Evolutionary conservation across 306 rosid genomes (phyloP), one percentile per base, ranked within the genome.

Genomic region (Fragaria vesca): DNA sequence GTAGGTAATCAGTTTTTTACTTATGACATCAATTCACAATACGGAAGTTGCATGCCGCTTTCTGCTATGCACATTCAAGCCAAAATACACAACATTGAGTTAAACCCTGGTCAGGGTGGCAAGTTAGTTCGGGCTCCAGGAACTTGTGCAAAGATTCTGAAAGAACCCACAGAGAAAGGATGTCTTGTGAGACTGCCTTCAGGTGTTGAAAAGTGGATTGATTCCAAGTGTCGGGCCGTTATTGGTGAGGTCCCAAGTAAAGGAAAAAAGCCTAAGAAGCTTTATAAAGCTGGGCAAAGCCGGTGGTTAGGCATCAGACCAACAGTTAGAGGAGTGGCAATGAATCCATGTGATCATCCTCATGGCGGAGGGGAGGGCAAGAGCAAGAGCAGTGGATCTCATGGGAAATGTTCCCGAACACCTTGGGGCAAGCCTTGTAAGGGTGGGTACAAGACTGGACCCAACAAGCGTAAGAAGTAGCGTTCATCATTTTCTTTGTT

Each of bases 351-450:
- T 32, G 96, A 92, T 84, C 97, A 88, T 89, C 97, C 96, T 69
- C 96, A 92, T 65, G 98, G 98, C 74, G 94, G 98, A 80, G 96
- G 97, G 62, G 96, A 89, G 87, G 97, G 96, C 71, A 87, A 79
- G 83, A 89, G 97, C 85, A 91, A 87, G 90, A 86, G 91, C 81
- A 81, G 93, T 81, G 97, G 94, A 4, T 52, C 55, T 51, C 81
- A 48, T 54, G 96, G 98, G 17, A 71, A 30, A 77, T 83, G 76
- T 38, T 86, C 97, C 61, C 91, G 77, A 20, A 83, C 96, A 73
- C 98, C 97, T 43, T 91, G 93, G 97, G 97, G 96, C 26, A 93
- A 91, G 78, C 98, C 97, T 47, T 81, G 86, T 3, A 91, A 93
- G 86, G n/a, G 83, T 70, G 96, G 98, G 12, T 93, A 79, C 84